Percentiles rank a stretch among this genome's conserved stretches.
Conservation (phyloP, 139 green algal genomes). For the Zygnema cylindricum region DNA sequence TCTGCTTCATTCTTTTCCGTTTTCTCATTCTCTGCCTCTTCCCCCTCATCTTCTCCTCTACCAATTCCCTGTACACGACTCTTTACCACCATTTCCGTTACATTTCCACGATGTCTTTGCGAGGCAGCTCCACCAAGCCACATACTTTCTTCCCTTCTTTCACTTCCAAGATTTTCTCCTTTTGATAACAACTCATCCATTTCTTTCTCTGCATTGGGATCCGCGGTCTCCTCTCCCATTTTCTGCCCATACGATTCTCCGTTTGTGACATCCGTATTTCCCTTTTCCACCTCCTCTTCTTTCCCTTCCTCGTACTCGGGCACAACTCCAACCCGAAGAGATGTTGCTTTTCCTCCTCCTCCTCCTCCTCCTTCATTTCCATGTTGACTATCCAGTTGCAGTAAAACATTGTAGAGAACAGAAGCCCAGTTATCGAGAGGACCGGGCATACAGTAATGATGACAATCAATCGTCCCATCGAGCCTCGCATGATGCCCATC, state of each 20-base stretch:
- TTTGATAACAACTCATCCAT: no score
- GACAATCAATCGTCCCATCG: slow-evolving; percentile 26
- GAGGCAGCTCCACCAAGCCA: no score
- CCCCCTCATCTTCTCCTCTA: slow-evolving; percentile 21
- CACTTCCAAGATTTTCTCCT: no score
- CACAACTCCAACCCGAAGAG: not conserved
- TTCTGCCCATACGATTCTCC: no score
- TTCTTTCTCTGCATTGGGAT: no score
- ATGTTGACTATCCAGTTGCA: slow-evolving; percentile 14
- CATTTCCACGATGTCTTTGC: not conserved
- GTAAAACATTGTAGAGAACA: slow-evolving; percentile 38
- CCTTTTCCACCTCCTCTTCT: no score
- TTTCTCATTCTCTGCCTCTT: not conserved
- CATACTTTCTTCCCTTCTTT: no score
- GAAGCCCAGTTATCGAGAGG: slow-evolving; percentile 37
- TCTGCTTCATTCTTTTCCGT: no score
- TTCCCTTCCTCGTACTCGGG: not conserved
- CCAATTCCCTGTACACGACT: not conserved
- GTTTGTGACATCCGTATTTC: no score
- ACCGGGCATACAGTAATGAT: slow-evolving; percentile 46
- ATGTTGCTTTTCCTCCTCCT: slow-evolving; percentile 10
- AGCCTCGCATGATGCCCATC: slow-evolving; percentile 32
- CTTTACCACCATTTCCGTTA: not conserved
- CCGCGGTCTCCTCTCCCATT: no score
- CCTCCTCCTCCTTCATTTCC: slow-evolving; percentile 19